A percentile compares a stretch with the other conserved stretches of the same genome.
Evolutionary conservation across 148 eudicot species (phyloP).

Genomic region (Nyssa sinensis): DNA sequence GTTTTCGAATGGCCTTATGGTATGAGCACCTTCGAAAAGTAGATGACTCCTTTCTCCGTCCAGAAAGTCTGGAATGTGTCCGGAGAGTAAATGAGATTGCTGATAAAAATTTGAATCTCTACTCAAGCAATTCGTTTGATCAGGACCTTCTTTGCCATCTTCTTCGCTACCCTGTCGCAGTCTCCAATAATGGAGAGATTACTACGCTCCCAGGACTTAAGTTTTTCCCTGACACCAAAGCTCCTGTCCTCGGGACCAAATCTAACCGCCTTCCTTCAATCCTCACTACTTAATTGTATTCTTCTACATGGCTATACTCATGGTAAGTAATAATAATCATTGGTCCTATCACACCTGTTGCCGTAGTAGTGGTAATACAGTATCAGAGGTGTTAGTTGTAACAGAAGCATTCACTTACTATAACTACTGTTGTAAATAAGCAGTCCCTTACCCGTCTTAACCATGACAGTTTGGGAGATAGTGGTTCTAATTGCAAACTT

Average conservation of each 20-base stretch:
- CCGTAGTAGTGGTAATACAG: too few species aligned
- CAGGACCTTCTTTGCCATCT: conserved; percentile 60
- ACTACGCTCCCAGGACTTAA: conserved; percentile 37
- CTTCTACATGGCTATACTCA: too few species aligned
- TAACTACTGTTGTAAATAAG: too few species aligned
- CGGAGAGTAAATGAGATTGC: conserved; percentile 42
- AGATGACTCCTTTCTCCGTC: conserved; percentile 27
- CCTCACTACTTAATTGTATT: conserved; percentile 37
- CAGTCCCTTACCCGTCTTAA: too few species aligned
- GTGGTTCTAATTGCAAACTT: too few species aligned
- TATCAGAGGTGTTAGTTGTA: too few species aligned
- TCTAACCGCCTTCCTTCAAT: conserved; percentile 49
- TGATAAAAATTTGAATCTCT: conserved; percentile 45
- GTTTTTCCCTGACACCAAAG: conserved; percentile 68
- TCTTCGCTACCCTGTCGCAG: conserved; percentile 52
- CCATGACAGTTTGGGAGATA: too few species aligned
- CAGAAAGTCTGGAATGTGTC: conserved; percentile 55
- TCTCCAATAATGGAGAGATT: conserved; percentile 43
- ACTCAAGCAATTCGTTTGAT: conserved; percentile 33
- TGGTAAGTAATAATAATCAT: too few species aligned
- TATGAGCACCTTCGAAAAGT: conserved; percentile 49
- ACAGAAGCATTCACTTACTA: too few species aligned
- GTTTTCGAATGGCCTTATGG: conserved; percentile 73
- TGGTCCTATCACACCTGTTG: too few species aligned
- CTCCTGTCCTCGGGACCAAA: conserved; percentile 50